Base-by-base conservation (phyloP, 176 grass and related monocot species). In the Juncus effusus region DNA sequence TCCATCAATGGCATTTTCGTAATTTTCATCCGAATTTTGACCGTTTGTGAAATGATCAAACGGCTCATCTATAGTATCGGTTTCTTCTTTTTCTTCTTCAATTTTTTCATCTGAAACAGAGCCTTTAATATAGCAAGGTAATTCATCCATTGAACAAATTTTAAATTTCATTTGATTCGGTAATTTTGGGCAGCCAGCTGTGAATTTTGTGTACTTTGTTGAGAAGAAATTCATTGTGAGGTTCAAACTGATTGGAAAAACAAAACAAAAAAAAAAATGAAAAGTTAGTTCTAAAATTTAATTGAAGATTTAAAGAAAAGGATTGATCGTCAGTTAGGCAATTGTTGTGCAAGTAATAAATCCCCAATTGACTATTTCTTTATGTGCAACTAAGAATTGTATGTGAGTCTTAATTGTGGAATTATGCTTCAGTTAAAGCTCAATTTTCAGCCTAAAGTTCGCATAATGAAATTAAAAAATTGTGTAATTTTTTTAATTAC, bases 181-280 rank as follows among this genome's bases (percentile, higher is more conserved):
- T 56, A 92, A 77, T 41, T 75, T 37, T 5, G 69, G 80, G 72
- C 85, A 89, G 58, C 82, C 83, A 14, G 75, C 80, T 2, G 65
- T 65, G 69, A 93, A 76, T 74, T 93, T 93, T 38, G 42, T 80
- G 51, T 89, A 82, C 80, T 86, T 84, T 0, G 88, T 84, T 56
- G 94, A 92, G 80, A 97, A 92, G 75, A 97, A 97, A 74, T 97
- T 97, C 66, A 89, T 85, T 5, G 85, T 89, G 51, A 92, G 78
- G 16, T 92, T 84, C 79, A 93, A 64, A 28, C 94, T 97, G 88
- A 64, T 40, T 54, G 38, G 35, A 70, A 65, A 78, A 6, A 45
- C 62, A 9, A n/a, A 2, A 3, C 7, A 6, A 47, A 36, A 78
- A 6, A 45, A 67, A 9, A n/a, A 2, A 3, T 10, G 6, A 47